phyloP scores from a whole-genome alignment of 139 green algal genomes.

The Parachlorella kessleri region DNA sequence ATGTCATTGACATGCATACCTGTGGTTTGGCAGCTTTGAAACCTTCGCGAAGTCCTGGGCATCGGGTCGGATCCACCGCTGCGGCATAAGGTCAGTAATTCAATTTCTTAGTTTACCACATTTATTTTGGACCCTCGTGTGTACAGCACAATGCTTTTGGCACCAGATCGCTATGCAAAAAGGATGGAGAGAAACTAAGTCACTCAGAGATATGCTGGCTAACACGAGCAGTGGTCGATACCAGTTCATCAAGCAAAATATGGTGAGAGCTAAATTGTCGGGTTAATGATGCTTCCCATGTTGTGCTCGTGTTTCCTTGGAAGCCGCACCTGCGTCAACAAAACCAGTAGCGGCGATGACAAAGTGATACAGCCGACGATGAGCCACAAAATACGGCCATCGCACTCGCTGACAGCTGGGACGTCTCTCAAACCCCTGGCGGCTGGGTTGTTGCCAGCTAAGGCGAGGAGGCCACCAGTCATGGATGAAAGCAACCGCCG shows the following conservation, averaged over 20 bases:
- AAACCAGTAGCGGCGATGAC: conserved; percentile 41
- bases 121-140: too few species aligned
- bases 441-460: background rate
- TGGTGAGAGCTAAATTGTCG: too few species aligned
- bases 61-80: conserved; percentile 15
- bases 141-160: too few species aligned
- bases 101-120: too few species aligned
- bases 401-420: conserved; percentile 13
- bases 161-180: too few species aligned
- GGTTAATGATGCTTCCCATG: too few species aligned
- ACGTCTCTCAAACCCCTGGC: background rate
- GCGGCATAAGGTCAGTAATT: too few species aligned
- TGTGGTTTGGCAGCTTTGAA: background rate
- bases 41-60: conserved; percentile 10
- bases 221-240: too few species aligned
- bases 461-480: background rate
- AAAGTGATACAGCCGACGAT: conserved; percentile 42
- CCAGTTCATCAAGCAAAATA: too few species aligned
- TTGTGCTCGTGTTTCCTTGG: too few species aligned
- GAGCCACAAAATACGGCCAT: conserved; percentile 41
- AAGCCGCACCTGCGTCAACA: conserved; percentile 19
- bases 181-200: too few species aligned
- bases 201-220: too few species aligned
- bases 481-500: background rate
- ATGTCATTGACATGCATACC: background rate